These are phyloP conservation scores for Bauhinia variegata DNA, from an alignment of 306 rosid genomes.

Conservation along the genomic window DNA sequence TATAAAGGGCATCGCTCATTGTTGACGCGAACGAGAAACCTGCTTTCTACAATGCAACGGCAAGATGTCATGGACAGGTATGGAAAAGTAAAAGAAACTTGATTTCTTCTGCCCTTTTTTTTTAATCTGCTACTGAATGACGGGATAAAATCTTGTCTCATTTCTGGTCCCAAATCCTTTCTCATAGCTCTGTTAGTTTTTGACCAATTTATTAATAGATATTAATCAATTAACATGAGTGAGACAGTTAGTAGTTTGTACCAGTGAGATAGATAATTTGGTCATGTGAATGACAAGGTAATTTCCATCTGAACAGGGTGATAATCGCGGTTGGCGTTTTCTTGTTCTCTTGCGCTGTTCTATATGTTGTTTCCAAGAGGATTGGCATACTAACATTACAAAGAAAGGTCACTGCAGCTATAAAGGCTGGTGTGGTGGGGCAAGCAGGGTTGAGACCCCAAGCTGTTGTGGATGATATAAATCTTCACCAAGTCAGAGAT, in stretches of 20 bases:
- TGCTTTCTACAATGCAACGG: slow-evolving; percentile 90
- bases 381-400: slow-evolving; percentile 67
- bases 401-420: slow-evolving; percentile 76
- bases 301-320: slow-evolving; percentile 55
- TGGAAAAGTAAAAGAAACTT: not conserved
- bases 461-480: slow-evolving; percentile 52
- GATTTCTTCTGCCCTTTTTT: not conserved
- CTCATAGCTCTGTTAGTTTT: no score
- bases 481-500: slow-evolving; percentile 50
- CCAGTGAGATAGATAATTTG: no score
- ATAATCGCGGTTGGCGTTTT: slow-evolving; percentile 68
- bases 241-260: no score
- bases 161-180: no score
- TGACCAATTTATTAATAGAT: no score
- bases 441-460: slow-evolving; percentile 54
- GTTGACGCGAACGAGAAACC: slow-evolving; percentile 76
- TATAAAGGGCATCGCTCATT: slow-evolving; percentile 87
- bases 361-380: slow-evolving; percentile 86
- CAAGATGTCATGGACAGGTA: slow-evolving; percentile 95
- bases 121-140: slow-evolving; percentile 10
- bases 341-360: slow-evolving; percentile 75
- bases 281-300: no score
- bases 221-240: no score
- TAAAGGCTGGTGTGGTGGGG: slow-evolving; percentile 74
- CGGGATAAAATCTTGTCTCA: no score